A percentile compares a stretch with the other conserved stretches of the same genome.
Evolutionary conservation across 2,329 filamentous ascomycete species (phyloP).

Genomic region (Paracoccidioides lutzii): DNA sequence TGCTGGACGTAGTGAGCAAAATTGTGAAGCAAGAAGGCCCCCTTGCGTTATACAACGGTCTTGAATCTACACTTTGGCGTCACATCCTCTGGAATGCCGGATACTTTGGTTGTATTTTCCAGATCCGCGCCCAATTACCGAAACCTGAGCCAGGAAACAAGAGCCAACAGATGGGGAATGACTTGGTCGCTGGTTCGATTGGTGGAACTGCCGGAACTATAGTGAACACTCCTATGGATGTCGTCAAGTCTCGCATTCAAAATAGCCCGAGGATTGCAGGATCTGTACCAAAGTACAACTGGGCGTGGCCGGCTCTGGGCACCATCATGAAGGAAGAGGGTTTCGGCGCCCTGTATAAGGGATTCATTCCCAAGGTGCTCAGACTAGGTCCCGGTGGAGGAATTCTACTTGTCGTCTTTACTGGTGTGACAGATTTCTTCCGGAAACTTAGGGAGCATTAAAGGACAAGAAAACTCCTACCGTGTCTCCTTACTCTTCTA

Average conservation of each 20-base stretch:
- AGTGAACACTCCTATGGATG: conserved; percentile 90
- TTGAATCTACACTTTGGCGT: conserved; percentile 93
- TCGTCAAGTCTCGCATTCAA: conserved; percentile 96
- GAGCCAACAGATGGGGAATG: conserved; percentile 68
- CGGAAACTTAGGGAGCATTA: conserved; percentile 47
- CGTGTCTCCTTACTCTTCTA: background rate
- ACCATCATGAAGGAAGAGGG: conserved; percentile 91
- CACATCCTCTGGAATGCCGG: conserved; percentile 90
- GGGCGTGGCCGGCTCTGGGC: conserved; percentile 78
- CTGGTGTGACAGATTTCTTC: conserved; percentile 63
- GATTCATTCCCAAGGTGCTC: conserved; percentile 90
- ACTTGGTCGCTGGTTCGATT: conserved; percentile 71
- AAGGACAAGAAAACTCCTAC: background rate
- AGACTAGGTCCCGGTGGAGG: conserved; percentile 58
- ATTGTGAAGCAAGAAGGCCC: conserved; percentile 72
- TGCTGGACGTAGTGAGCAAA: conserved; percentile 43
- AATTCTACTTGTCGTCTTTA: conserved; percentile 41
- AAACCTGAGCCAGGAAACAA: conserved; percentile 58
- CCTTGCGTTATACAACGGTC: conserved; percentile 86
- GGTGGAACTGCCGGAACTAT: conserved; percentile 87
- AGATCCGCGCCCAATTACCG: conserved; percentile 76
- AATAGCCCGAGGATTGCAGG: conserved; percentile 80
- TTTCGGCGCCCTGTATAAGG: conserved; percentile 86
- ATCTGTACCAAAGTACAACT: conserved; percentile 87
- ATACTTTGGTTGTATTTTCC: conserved; percentile 98